Evolutionary conservation across 2,329 filamentous ascomycete genomes (phyloP), one percentile per base, ranked within the genome.

Genomic region (Westerdykella aurantiaca): DNA sequence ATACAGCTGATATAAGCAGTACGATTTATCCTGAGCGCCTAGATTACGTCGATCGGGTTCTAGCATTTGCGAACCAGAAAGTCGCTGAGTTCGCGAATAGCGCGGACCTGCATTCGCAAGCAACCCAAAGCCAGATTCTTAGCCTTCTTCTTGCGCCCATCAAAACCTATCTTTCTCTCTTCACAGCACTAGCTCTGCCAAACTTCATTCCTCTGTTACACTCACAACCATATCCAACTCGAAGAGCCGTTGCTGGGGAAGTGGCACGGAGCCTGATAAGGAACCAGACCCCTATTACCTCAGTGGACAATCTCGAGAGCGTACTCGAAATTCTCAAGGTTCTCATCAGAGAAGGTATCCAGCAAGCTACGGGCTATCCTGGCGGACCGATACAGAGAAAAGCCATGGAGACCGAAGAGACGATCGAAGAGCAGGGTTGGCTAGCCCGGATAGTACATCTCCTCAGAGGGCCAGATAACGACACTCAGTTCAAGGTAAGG

Each of bases 351-450:
- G 93, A 98, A 70, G 90, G 91, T 11, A 83, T 86, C 12, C 90
- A 95, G 58, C 67, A 72, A 42, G 82, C 87, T n/a, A 79, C 82
- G 38, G 88, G 88, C 23, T 96, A 96, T 57, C 84, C 90, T 0
- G 87, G 88, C 3, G 81, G 85, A 33, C 81, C 85, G 5, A 70
- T 75, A 12, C 86, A 91, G 60, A 78, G 88, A 50, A 82, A 88
- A 49, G 80, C 81, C 16, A 74, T 79, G 38, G 94, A 98, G 72
- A 97, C 93, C 0, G 93, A 98, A 49, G 94, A 98, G 72, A 97
- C 91, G 0, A 82, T 97, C 60, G 91, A 98, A 69, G 93, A 98
- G 70, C 93, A 98, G 73, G 93, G 93, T 41, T 96, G 89, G 89
- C 76, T 98, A 42, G 93, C 93, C 31, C 80, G 93, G 56, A 84